phyloP scores from a whole-genome alignment of 257 asterid genomes.

The Solanum stenotomum region DNA sequence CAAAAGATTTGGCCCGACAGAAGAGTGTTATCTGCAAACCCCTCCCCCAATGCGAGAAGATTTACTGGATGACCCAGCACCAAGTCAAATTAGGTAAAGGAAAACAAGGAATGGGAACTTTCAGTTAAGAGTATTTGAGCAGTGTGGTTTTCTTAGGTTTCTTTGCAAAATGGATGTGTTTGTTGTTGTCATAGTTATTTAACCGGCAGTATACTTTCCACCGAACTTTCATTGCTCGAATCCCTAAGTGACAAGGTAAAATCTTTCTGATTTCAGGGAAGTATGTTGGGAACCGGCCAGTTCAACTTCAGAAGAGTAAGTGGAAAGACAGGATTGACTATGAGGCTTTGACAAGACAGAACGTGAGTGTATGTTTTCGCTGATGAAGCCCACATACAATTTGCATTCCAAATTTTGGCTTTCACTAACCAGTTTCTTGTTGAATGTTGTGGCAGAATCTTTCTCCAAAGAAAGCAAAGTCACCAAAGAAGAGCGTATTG shows the following conservation, averaged over 20 bases:
- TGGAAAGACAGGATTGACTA: conserved; percentile 80
- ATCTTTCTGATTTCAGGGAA: conserved; percentile 41
- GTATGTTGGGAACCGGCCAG: conserved; percentile 89
- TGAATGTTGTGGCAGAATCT: not conserved
- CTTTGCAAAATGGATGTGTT: not conserved
- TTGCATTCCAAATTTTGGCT: not conserved
- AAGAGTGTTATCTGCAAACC: not conserved
- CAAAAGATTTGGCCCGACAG: not conserved
- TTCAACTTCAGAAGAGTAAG: conserved; percentile 89
- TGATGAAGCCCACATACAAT: not conserved
- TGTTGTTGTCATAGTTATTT: not conserved
- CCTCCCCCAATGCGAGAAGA: not conserved
- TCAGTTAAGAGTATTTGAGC: not conserved
- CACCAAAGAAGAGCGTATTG: not conserved
- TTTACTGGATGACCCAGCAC: not conserved
- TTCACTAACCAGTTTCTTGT: not conserved
- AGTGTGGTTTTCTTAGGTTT: not conserved
- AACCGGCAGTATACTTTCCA: not conserved
- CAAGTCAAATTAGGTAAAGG: not conserved
- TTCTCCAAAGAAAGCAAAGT: conserved; percentile 5
- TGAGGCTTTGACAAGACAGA: conserved; percentile 60
- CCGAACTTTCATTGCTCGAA: not conserved
- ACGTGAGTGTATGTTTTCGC: conserved; percentile 26
- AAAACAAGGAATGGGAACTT: not conserved
- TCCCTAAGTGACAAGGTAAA: not conserved